phyloP scores from a whole-genome alignment of 176 grass and related monocot genomes.

The Aegilops tauschii region DNA sequence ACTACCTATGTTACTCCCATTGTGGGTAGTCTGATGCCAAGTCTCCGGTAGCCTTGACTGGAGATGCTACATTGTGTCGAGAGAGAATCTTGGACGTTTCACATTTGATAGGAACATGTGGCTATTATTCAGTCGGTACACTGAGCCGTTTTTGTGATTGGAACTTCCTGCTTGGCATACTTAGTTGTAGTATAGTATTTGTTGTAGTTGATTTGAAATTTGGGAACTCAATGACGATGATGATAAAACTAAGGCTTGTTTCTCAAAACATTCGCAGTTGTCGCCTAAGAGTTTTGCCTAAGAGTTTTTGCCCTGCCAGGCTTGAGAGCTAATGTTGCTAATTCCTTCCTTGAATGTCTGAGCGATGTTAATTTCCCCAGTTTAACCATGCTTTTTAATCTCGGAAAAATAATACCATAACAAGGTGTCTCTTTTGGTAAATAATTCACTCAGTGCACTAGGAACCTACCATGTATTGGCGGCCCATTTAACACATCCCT shows the following conservation, averaged over 20 bases:
- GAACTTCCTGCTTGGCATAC: not conserved
- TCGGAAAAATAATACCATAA: too few species aligned
- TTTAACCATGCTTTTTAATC: too few species aligned
- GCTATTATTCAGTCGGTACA: not conserved
- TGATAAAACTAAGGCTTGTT: too few species aligned
- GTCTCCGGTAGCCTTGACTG: not conserved
- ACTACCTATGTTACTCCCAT: too few species aligned
- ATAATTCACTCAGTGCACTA: too few species aligned
- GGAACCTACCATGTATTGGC: too few species aligned
- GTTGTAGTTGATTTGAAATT: too few species aligned
- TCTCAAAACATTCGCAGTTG: too few species aligned
- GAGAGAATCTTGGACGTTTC: not conserved
- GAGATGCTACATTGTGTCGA: not conserved
- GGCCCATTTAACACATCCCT: too few species aligned
- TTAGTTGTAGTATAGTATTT: too few species aligned
- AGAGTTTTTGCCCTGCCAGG: constrained; percentile 59
- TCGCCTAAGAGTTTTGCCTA: not conserved
- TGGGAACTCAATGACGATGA: too few species aligned
- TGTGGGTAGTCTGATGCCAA: not conserved
- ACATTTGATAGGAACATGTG: constrained; percentile 10
- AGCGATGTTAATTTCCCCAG: not conserved
- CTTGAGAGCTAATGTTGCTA: constrained; percentile 64
- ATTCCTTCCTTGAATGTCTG: constrained; percentile 70
- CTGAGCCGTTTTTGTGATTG: not conserved
- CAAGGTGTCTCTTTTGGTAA: too few species aligned